Conservation (phyloP, 768 basidiomycete genomes). For the Neoboletus brunneissimus region DNA sequence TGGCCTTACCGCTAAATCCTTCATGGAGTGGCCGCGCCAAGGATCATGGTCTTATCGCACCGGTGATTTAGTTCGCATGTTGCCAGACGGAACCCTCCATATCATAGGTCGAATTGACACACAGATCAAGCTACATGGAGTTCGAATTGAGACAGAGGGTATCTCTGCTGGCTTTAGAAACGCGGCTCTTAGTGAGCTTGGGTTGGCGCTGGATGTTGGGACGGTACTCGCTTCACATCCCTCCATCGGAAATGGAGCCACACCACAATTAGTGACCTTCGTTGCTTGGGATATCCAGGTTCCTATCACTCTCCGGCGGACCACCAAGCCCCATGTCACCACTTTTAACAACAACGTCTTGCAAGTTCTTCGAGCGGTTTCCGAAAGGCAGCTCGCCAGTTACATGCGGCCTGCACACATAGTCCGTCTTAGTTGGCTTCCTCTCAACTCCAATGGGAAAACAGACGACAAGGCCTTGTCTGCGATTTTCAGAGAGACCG, state of each 20-base stretch:
- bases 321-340: slow-evolving; percentile 23
- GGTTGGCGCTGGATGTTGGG: slow-evolving; percentile 35
- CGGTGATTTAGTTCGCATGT: slow-evolving; percentile 50
- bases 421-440: slow-evolving; percentile 47
- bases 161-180: slow-evolving; percentile 43
- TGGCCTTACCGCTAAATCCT: slow-evolving; percentile 44
- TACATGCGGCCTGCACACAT: slow-evolving; percentile 54
- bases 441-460: slow-evolving; percentile 41
- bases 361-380: slow-evolving; percentile 27
- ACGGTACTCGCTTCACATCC: slow-evolving; percentile 46
- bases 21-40: slow-evolving; percentile 42
- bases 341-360: slow-evolving; percentile 35
- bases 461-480: slow-evolving; percentile 30
- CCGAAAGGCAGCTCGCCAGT: slow-evolving; percentile 42
- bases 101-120: slow-evolving; percentile 51
- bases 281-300: slow-evolving; percentile 40
- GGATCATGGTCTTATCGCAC: slow-evolving; percentile 47
- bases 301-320: slow-evolving; percentile 39
- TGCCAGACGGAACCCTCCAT: slow-evolving; percentile 46
- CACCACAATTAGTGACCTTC: slow-evolving; percentile 42
- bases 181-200: slow-evolving; percentile 12
- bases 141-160: slow-evolving; percentile 53
- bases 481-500: slow-evolving; percentile 24
- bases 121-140: slow-evolving; percentile 51
- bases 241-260: slow-evolving; percentile 36